A percentile compares a stretch with the other conserved stretches of the same genome.
Conservation (phyloP, 2,329 filamentous ascomycete species). For the Fusarium haematococcum region DNA sequence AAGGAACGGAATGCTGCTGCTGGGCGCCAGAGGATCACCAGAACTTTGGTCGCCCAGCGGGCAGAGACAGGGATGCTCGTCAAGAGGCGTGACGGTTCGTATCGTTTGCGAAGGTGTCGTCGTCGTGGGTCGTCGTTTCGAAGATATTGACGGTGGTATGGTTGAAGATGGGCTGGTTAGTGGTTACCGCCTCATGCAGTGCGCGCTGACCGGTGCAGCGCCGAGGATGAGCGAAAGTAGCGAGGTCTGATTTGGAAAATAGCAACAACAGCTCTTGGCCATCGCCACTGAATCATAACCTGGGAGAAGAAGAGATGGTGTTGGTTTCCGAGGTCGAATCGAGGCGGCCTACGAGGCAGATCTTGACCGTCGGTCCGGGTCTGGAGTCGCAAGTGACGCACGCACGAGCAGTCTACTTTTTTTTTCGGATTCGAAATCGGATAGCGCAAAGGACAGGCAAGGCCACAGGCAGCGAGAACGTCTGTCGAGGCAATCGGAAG, state of each 20-base stretch:
- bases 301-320: slow-evolving; percentile 12
- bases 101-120: slow-evolving; percentile 32
- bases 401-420: slow-evolving; percentile 15
- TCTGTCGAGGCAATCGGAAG: slow-evolving; percentile 29
- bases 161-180: slow-evolving; percentile 33
- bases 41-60: slow-evolving; percentile 41
- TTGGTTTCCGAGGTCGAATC: slow-evolving; percentile 25
- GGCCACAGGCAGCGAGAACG: slow-evolving; percentile 22
- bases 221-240: slow-evolving; percentile 17
- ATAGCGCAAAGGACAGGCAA: slow-evolving; percentile 20
- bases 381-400: slow-evolving; percentile 15
- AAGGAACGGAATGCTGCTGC: slow-evolving; percentile 32
- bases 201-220: slow-evolving; percentile 34
- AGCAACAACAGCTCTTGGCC: slow-evolving; percentile 39
- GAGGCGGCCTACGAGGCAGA: slow-evolving; percentile 17
- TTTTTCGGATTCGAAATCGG: slow-evolving; percentile 18
- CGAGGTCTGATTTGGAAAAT: slow-evolving; percentile 22
- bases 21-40: slow-evolving; percentile 37
- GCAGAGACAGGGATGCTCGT: slow-evolving; percentile 9
- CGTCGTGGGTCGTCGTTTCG: slow-evolving; percentile 31
- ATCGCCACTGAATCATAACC: slow-evolving; percentile 41
- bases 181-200: slow-evolving; percentile 32
- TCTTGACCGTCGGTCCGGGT: slow-evolving; percentile 15
- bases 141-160: slow-evolving; percentile 21
- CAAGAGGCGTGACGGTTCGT: slow-evolving; percentile 16